Base-by-base conservation (phyloP, 805 yeast species). In the Pichia scutulata region DNA sequence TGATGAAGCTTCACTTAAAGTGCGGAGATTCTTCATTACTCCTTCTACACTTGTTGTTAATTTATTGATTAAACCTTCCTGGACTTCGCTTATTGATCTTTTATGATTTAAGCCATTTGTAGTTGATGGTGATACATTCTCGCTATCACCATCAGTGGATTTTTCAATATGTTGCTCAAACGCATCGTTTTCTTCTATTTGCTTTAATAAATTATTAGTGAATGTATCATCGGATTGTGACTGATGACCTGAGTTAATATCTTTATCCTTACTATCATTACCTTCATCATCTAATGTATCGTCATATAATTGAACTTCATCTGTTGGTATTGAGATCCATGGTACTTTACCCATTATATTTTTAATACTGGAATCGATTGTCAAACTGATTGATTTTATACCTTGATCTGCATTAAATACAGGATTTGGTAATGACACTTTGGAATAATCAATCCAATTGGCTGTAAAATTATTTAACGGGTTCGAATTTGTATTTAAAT, bases 361-460 rank as follows among this genome's bases (percentile, higher is more conserved):
- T 39, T 58, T 59, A 26, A 68, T 56, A 52, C 70, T 66, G 16
- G 66, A 54, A 50, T 68, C 72, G 18, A 68, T 67, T n/a, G 71
- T 62, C 33, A 51, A 56, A 44, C 70, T 65, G 16, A 68, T 64
- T 12, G 64, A 60, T 46, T 67, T 55, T 7, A 68, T 36, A 1
- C 71, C 70, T 52, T 68, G 71, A 50, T 68, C 70, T 1, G 71
- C 70, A 43, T 62, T 63, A 40, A 65, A 63, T 8, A 66, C 50
- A 2, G 58, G 28, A 21, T 49, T 55, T 12, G 59, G 52, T 33
- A 55, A 37, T 7, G 50, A 23, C n/a, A 54, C 42, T 36, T 50
- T 54, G 1, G 52, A 49, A 44, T 52, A 52, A 39, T 54, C 50
- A 1, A 54, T 49, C 50, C 47, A 50, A 49, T 43, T 55, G 52